A percentile compares a stretch with the other conserved stretches of the same genome.
These are phyloP conservation scores for Cadophora malorum DNA, from an alignment of 2,329 filamentous ascomycete genomes.

Conservation along the genomic window DNA sequence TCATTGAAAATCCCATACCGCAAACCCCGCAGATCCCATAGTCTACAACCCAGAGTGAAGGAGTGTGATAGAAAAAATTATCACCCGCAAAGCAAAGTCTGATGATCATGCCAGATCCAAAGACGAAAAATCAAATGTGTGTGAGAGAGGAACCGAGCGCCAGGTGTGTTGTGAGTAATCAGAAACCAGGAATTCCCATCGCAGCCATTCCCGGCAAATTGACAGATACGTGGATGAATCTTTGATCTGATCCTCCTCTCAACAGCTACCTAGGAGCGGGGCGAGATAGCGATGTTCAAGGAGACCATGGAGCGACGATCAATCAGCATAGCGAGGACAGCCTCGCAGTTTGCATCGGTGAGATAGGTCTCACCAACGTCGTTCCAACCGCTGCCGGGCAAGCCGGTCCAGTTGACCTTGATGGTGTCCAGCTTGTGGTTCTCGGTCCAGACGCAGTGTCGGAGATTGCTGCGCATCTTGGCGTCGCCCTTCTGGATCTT, in stretches of 20 bases:
- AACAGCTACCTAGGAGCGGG: neutral
- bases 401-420: slow-evolving; percentile 21
- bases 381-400: neutral
- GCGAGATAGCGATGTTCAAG: too few relatives aligned
- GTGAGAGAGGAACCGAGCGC: neutral
- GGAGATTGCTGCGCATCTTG: slow-evolving; percentile 19
- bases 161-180: slow-evolving; percentile 17
- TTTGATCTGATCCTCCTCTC: slow-evolving; percentile 18
- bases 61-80: slow-evolving; percentile 15
- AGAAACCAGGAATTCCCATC: slow-evolving; percentile 27
- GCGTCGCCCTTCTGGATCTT: too few relatives aligned
- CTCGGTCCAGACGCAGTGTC: slow-evolving; percentile 16
- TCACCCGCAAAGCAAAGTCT: neutral
- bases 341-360: slow-evolving; percentile 15
- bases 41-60: slow-evolving; percentile 24
- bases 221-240: slow-evolving; percentile 15
- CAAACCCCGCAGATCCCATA: slow-evolving; percentile 3
- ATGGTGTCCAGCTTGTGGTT: slow-evolving; percentile 22
- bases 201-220: slow-evolving; percentile 27
- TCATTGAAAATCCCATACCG: slow-evolving; percentile 23
- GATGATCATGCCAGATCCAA: slow-evolving; percentile 10
- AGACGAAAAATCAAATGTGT: neutral
- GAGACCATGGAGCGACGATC: too few relatives aligned
- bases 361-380: slow-evolving; percentile 22
- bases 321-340: slow-evolving; percentile 13